Evolutionary conservation across 805 yeast species (phyloP).

Genomic region (Tetrapisispora taiwanensis): DNA sequence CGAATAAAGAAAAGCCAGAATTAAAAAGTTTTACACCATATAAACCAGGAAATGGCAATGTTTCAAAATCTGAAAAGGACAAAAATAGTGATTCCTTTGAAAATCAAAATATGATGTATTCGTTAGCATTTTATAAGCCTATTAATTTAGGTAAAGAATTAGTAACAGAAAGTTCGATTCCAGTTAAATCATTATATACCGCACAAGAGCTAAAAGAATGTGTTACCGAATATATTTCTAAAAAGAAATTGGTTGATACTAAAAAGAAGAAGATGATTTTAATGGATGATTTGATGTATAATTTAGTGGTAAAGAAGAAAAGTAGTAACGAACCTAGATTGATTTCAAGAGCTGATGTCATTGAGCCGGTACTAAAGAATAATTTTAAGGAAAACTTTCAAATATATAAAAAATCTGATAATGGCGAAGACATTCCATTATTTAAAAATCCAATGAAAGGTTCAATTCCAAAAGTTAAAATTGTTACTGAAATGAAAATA

Average conservation of each 20-base stretch:
- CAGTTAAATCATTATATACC: constrained; percentile 37
- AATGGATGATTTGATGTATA: constrained; percentile 43
- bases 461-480: constrained; percentile 50
- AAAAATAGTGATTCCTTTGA: constrained; percentile 17
- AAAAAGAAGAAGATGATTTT: constrained; percentile 44
- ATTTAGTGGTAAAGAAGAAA: constrained; percentile 25
- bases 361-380: constrained; percentile 33
- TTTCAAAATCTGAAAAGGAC: constrained; percentile 3
- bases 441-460: constrained; percentile 49
- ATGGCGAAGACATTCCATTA: constrained; percentile 29
- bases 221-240: constrained; percentile 46
- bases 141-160: constrained; percentile 39
- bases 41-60: constrained; percentile 28
- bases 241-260: constrained; percentile 40
- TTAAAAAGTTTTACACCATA: constrained; percentile 59
- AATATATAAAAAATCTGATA: constrained; percentile 27
- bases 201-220: constrained; percentile 44
- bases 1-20: constrained; percentile 39
- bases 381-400: constrained; percentile 43
- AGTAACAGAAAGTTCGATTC: constrained; percentile 34
- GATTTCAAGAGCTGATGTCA: constrained; percentile 36
- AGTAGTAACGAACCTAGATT: constrained; percentile 26
- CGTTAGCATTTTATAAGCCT: constrained; percentile 46
- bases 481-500: constrained; percentile 64
- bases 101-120: constrained; percentile 22